Conservation (phyloP, 2,329 filamentous ascomycete genomes). For the Microdochium bolleyi region DNA sequence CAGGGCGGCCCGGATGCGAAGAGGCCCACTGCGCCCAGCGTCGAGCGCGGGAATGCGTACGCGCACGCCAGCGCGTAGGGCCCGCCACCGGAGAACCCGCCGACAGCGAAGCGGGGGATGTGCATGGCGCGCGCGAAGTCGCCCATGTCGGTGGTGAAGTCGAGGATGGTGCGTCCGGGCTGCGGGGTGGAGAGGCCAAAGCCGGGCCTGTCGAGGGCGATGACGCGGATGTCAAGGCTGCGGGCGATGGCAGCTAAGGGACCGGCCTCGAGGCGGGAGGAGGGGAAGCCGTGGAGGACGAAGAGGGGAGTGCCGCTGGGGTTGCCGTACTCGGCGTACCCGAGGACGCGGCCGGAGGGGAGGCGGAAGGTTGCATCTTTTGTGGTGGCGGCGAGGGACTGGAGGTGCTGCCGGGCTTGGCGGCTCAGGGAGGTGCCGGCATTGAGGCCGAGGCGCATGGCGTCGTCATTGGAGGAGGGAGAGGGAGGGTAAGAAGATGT, state of each 20-base stretch:
- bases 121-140: constrained; percentile 16
- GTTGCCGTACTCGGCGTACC: constrained; percentile 29
- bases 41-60: constrained; percentile 15
- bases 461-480: too few species aligned
- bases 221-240: constrained; percentile 19
- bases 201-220: constrained; percentile 32
- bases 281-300: constrained; percentile 34
- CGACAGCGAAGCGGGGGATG: constrained; percentile 19
- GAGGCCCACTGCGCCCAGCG: constrained; percentile 25
- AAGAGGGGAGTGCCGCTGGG: constrained; percentile 22
- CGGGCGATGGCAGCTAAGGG: constrained; percentile 15
- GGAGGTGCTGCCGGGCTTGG: neutral
- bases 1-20: constrained; percentile 26
- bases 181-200: constrained; percentile 29
- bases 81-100: constrained; percentile 26
- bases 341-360: constrained; percentile 29
- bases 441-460: neutral
- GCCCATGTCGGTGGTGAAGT: constrained; percentile 24
- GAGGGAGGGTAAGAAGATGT: too few species aligned
- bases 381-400: neutral
- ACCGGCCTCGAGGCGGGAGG: constrained; percentile 27
- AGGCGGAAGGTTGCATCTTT: constrained; percentile 17
- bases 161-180: constrained; percentile 18
- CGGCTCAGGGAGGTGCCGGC: neutral
- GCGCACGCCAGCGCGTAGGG: constrained; percentile 27